Base-by-base conservation (phyloP, 2,329 filamentous ascomycete species). In the Sporothrix sp. region DNA sequence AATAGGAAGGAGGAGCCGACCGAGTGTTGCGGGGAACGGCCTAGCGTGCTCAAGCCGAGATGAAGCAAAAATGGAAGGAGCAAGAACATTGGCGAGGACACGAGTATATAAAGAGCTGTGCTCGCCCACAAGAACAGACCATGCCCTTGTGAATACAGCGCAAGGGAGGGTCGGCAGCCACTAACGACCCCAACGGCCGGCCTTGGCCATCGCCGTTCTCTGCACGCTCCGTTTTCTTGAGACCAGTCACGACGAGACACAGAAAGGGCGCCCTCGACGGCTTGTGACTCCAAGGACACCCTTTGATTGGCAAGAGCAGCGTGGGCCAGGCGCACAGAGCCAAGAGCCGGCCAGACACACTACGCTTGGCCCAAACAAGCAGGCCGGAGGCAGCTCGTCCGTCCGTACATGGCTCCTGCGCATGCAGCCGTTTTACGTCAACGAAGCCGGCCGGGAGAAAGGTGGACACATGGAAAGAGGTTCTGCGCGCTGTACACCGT, bases 301-400 rank as follows among this genome's bases (percentile, higher is more conserved):
- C 25, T 30, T 10, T 46, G 43, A 46, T 36, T 46, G 45, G 38
- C 21, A 23, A 37, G 32, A 37, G 13, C 38, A 20, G 27, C n/a
- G n/a, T n/a, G n/a, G n/a, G n/a, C n/a, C n/a, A 36, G 14, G 13
- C 2, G 39, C 7, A 18, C 23, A 37, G 23, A 37, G 9, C 10
- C 7, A 25, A 37, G 36, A 46, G 14, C 27, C 30, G 35, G 18
- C 13, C 20, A 20, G 39, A 3, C 14, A 7, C 25, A 23, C 35
- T 13, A 30, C 42, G 38, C 50, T 52, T 52, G 49, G 28, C 50
- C 50, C 10, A 48, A 52, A 48, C 30, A 39, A 52, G 50, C 37
- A 52, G 50, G 50, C 33, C 37, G 35, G 36, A 28, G 18, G 20
- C 18, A n/a, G 21, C 14, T 28, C 20, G 20, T 16, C 9, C n/a